phyloP scores from a whole-genome alignment of 2,329 filamentous ascomycete genomes.

The Trichoderma harzianum region DNA sequence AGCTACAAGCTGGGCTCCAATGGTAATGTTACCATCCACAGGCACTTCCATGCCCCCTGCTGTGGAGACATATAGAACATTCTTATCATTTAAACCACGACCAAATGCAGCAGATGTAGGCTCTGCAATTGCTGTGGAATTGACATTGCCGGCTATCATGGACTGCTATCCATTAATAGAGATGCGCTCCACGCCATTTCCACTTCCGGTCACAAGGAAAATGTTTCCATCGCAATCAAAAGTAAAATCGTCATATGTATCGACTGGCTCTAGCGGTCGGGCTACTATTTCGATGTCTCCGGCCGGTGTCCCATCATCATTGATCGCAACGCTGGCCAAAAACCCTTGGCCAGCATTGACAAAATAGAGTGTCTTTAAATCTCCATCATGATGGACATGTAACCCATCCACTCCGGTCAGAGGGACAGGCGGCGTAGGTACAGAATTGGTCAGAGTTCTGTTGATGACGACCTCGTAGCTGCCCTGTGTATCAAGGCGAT shows the following conservation, averaged over 20 bases:
- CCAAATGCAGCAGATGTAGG: neutral
- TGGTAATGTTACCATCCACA: neutral
- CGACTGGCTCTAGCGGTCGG: neutral
- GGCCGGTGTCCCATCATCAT: neutral
- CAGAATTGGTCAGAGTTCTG: neutral
- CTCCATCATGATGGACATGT: neutral
- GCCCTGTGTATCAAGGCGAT: neutral
- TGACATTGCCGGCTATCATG: neutral
- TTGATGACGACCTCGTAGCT: neutral
- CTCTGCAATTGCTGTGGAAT: neutral
- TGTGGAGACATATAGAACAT: neutral
- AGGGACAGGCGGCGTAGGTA: neutral
- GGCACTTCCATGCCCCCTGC: neutral
- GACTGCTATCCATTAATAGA: neutral
- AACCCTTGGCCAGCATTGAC: neutral
- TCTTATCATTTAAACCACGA: neutral
- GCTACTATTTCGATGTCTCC: neutral
- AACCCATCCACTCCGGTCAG: neutral
- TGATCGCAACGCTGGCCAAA: neutral
- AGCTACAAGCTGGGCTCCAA: neutral
- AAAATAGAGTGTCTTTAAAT: neutral
- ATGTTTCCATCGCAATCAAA: neutral
- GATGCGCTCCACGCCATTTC: neutral
- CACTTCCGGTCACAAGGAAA: neutral
- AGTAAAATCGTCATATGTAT: neutral